Evolutionary conservation across 1,284 basidiomycete genomes (phyloP).

Genomic region (Chondrostereum purpureum): DNA sequence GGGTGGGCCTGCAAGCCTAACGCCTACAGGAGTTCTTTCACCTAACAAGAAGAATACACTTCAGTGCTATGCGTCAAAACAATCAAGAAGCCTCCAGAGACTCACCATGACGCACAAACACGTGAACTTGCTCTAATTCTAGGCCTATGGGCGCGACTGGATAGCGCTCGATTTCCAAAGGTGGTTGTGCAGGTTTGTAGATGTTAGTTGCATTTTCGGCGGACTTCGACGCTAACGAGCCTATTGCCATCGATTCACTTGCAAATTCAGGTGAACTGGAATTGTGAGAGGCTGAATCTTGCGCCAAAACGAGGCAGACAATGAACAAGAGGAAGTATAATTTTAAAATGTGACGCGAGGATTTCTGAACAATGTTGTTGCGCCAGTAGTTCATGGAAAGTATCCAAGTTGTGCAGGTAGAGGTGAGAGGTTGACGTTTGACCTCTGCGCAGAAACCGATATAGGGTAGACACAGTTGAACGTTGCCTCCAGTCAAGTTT

Average conservation of each 20-base stretch:
- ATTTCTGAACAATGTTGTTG: no score
- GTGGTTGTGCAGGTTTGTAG: conserved; percentile 30
- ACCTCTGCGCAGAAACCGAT: no score
- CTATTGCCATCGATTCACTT: conserved; percentile 2
- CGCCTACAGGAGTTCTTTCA: conserved; percentile 67
- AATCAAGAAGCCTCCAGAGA: conserved; percentile 7
- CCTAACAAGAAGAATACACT: conserved; percentile 30
- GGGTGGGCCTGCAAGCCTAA: conserved; percentile 54
- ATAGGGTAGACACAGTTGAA: no score
- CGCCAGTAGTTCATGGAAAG: no score
- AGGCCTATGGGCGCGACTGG: conserved; percentile 50
- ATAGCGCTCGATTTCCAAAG: conserved; percentile 56
- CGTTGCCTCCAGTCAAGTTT: no score
- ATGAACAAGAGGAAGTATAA: background rate
- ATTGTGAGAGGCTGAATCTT: background rate
- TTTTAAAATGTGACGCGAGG: no score
- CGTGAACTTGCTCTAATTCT: conserved; percentile 62
- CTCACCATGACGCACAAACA: conserved; percentile 71
- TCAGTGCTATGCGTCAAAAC: background rate
- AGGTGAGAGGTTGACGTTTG: no score
- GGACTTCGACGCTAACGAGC: background rate
- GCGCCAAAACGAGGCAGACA: background rate
- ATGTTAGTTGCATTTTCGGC: background rate
- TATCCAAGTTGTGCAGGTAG: no score
- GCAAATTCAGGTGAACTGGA: background rate